Percentiles rank a stretch among this genome's conserved stretches.
Conservation (phyloP, 768 basidiomycete species). For the Rossbeevera mucosa region DNA sequence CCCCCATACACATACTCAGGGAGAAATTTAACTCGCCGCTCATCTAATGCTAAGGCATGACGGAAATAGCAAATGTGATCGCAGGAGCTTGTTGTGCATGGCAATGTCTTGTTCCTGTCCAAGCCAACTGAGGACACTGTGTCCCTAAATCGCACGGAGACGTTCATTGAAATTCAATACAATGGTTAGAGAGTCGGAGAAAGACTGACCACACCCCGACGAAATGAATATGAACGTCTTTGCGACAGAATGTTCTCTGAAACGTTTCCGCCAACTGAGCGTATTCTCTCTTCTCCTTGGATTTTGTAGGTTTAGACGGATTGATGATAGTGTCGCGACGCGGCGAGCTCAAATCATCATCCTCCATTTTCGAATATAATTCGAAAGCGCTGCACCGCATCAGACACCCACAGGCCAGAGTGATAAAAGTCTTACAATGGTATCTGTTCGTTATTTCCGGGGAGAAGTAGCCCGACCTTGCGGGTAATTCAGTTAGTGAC, state of each 20-base stretch:
- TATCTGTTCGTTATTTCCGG: conserved; percentile 39
- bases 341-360: conserved; percentile 9
- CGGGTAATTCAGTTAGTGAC: neutral
- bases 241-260: conserved; percentile 34
- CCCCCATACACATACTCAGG: conserved; percentile 40
- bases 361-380: conserved; percentile 30
- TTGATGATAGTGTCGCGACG: conserved; percentile 11
- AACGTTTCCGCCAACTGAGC: conserved; percentile 27
- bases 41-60: conserved; percentile 46
- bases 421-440: conserved; percentile 29
- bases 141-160: conserved; percentile 31
- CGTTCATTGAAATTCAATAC: neutral
- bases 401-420: neutral
- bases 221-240: conserved; percentile 38
- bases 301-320: conserved; percentile 3
- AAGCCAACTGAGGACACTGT: conserved; percentile 45
- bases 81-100: conserved; percentile 27
- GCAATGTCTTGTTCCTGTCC: conserved; percentile 27
- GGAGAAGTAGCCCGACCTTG: conserved; percentile 40
- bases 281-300: conserved; percentile 13
- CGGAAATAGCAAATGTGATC: conserved; percentile 40
- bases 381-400: conserved; percentile 34
- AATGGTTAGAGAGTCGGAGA: neutral
- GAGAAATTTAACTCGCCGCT: conserved; percentile 43
- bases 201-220: conserved; percentile 40